Evolutionary conservation across 345 rosid species (phyloP), one percentile per base, ranked within the genome.

Genomic region (Syzygium grande): DNA sequence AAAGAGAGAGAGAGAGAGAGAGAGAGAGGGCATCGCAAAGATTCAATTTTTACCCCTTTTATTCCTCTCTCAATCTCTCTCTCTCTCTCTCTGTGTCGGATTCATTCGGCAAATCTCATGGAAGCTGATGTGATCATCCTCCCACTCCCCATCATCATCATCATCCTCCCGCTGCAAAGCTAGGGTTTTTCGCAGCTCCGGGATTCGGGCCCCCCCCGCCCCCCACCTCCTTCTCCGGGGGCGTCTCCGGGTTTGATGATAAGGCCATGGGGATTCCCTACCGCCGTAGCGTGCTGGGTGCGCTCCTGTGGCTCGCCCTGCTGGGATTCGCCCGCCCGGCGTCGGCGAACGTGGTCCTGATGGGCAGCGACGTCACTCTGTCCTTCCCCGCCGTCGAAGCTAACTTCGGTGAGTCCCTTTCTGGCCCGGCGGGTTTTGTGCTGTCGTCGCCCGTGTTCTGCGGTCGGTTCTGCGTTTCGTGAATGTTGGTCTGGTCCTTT

Each of bases 61-160:
- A 41, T 41, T 58, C 11, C 34, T n/a, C 30, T 59, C n/a, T 52
- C 25, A 29, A 61, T 4, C n/a, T 14, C 85, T 23, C 85, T 41
- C 46, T 43, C 43, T 41, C 43, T 41, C 43, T 41, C 46, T 43
- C 46, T 43, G 1, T 43, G 7, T 43, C 46, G 46, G 1, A 43
- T 43, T 43, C 46, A 43, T 43, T 43, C 46, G 7, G 46, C 46
- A 43, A 51, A 63, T 87, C 93, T 86, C 88, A 97, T 97, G 99
- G 99, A 93, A 94, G 93, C 98, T 90, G 99, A 97, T 93, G 99
- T 97, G 87, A 93, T 93, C 68, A 93, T 96, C 88, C 92, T 96
- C 88, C 46, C 80, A 85, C 84, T 87, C 80, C 17, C 49, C 43
- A 34, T 41, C 43, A 41, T 41, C 41, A 41, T 4, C 46, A 43